Evolutionary conservation across 2,329 filamentous ascomycete species (phyloP), one percentile per base, ranked within the genome.

Genomic region (Orbilia oligospora): DNA sequence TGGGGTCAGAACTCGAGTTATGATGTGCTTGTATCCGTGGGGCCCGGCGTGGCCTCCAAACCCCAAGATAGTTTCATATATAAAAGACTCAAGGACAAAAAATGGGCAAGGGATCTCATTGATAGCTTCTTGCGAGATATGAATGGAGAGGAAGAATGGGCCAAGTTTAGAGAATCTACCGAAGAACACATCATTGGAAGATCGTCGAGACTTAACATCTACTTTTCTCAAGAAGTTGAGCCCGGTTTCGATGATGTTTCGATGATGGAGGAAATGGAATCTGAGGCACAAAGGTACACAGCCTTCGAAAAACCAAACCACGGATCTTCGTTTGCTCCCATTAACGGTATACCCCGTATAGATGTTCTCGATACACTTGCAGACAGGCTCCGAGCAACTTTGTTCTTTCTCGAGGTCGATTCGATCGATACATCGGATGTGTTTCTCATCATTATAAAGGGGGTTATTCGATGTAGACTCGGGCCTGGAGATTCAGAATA

Each of bases 101-200:
- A 9, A 22, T 51, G 38, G 44, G 20, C 63, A 0, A 5, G 10
- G n/a, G 18, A 36, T 6, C 53, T 48, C 16, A 63, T 61, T 10
- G 5, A 22, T 8, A 27, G 0, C n/a, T 51, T 71, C 10, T n/a
- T 63, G 18, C 16, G 41, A 9, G 27, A 33, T 3, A 71, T 63
- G 55, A 61, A 63, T 6, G 67, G 53, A 22, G 41, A 71, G 14
- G 38, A 61, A 4, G 67, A 14, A 14, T 71, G 67, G 53, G 14
- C n/a, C 0, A 61, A n/a, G 16, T 71, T 64, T 18, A 24, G 22
- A 22, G 41, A 51, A 18, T 53, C 68, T 5, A 22, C 48, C 36
- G 36, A n/a, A 2, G 30, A 41, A 0, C 12, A 22, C 3, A 22
- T 71, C 14, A 5, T 16, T 2, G 44, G 27, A 9, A 9, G 46